Conservation (phyloP, 164 flowering plant genomes). For the Stephania cephalantha region DNA sequence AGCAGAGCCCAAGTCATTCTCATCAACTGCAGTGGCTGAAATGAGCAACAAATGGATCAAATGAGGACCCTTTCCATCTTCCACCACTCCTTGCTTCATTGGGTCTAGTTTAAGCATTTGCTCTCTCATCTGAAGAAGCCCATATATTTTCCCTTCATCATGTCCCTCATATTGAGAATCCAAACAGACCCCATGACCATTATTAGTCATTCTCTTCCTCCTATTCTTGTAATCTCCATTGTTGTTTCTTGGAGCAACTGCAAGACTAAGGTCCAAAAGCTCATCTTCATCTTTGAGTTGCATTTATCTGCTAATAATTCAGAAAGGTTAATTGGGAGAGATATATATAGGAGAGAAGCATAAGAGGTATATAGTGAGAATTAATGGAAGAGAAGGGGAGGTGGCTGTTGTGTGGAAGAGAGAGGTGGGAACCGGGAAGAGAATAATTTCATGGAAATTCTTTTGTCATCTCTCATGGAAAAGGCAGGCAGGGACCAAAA, state of each 20-base stretch:
- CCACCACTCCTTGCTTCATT: conserved; percentile 23
- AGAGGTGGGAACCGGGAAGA: neutral
- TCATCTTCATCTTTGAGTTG: conserved; percentile 35
- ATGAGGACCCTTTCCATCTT: conserved; percentile 48
- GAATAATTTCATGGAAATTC: conserved; percentile 11
- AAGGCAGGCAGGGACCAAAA: conserved; percentile 5
- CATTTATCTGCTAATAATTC: conserved; percentile 8
- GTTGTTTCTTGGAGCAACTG: conserved; percentile 21
- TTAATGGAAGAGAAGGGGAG: neutral
- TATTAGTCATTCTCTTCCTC: conserved; percentile 18
- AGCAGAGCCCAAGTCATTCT: conserved; percentile 27
- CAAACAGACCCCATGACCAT: neutral
- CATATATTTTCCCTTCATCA: conserved; percentile 38
- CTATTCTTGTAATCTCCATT: neutral
- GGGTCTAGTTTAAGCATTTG: conserved; percentile 39
- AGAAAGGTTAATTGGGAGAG: too few relatives aligned
- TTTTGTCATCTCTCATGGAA: conserved; percentile 6
- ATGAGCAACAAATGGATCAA: conserved; percentile 57
- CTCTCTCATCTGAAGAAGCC: conserved; percentile 49
- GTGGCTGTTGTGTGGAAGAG: neutral
- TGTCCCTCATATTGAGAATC: conserved; percentile 18
- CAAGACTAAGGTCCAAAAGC: conserved; percentile 42
- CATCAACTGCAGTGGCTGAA: conserved; percentile 47
- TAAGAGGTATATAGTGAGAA: neutral
- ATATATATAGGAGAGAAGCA: too few relatives aligned